Percentiles rank a stretch among this genome's conserved stretches.
phyloP scores from a whole-genome alignment of 1,139 yeast genomes.

The Pneumocystis sp. region DNA sequence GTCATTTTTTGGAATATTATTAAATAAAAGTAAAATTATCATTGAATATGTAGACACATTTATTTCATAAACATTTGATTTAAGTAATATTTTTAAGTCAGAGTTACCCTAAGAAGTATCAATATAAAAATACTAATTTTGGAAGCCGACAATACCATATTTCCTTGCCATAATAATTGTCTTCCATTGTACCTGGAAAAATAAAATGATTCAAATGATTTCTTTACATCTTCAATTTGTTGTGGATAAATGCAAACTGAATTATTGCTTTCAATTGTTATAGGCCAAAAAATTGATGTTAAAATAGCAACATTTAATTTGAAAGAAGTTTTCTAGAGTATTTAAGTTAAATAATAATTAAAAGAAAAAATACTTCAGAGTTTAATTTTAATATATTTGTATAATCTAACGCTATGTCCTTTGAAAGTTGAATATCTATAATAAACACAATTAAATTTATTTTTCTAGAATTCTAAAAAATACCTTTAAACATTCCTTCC shows the following conservation, averaged over 20 bases:
- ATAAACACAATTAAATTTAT: background rate
- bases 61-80: constrained; percentile 58
- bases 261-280: constrained; percentile 34
- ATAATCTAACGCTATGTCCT: constrained; percentile 46
- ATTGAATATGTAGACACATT: constrained; percentile 74
- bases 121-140: constrained; percentile 20
- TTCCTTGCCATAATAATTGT: constrained; percentile 67
- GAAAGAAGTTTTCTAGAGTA: constrained; percentile 11
- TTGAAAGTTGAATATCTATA: constrained; percentile 54
- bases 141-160: constrained; percentile 19
- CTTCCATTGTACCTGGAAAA: constrained; percentile 56
- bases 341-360: constrained; percentile 1
- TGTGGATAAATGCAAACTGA: constrained; percentile 42
- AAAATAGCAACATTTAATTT: constrained; percentile 26
- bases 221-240: constrained; percentile 30
- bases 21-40: constrained; percentile 57
- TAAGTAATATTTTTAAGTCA: constrained; percentile 38
- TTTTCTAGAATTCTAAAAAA: constrained; percentile 16
- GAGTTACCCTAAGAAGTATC: constrained; percentile 60
- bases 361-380: constrained; percentile 4
- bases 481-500: constrained; percentile 60
- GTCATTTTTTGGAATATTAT: constrained; percentile 34
- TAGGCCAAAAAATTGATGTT: constrained; percentile 47
- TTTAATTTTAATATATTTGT: constrained; percentile 22
- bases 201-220: constrained; percentile 37